Evolutionary conservation across 768 basidiomycete genomes (phyloP).

Genomic region (Dioszegia aurantiaca): DNA sequence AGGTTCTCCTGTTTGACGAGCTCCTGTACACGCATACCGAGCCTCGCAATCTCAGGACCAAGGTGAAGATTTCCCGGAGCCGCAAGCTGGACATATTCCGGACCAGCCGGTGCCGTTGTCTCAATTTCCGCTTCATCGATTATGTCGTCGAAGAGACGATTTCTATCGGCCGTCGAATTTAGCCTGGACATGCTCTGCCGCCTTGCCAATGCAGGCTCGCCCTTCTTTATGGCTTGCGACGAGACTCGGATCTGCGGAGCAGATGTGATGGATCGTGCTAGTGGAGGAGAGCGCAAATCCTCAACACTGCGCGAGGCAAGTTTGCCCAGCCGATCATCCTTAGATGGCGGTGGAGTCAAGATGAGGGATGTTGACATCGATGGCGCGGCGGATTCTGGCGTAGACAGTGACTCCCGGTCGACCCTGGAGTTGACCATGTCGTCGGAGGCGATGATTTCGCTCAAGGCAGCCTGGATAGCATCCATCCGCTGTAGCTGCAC

Average conservation of each 20-base stretch:
- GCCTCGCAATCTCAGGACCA: slow-evolving; percentile 64
- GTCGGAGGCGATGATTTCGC: slow-evolving; percentile 89
- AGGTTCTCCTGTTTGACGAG: slow-evolving; percentile 76
- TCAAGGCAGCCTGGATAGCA: slow-evolving; percentile 92
- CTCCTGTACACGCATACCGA: slow-evolving; percentile 71
- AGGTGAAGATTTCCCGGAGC: slow-evolving; percentile 63
- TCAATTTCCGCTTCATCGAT: slow-evolving; percentile 46
- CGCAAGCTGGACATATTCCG: slow-evolving; percentile 63
- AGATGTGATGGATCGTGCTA: neutral
- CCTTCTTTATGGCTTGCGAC: neutral
- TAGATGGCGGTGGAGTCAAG: neutral
- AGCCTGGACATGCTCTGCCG: slow-evolving; percentile 9
- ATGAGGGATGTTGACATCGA: slow-evolving; percentile 32
- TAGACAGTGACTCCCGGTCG: neutral
- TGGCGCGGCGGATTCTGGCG: neutral
- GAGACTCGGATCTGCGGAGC: neutral
- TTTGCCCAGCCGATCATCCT: slow-evolving; percentile 5
- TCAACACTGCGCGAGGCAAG: slow-evolving; percentile 33
- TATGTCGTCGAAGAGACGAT: slow-evolving; percentile 25
- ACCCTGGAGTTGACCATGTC: slow-evolving; percentile 49
- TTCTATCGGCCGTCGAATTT: neutral
- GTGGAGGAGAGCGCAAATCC: slow-evolving; percentile 17
- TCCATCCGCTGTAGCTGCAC: slow-evolving; percentile 81
- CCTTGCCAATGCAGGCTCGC: neutral
- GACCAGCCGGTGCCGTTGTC: slow-evolving; percentile 53